Base-by-base conservation (phyloP, 2,329 filamentous ascomycete genomes). In the Spiromastix sp. region DNA sequence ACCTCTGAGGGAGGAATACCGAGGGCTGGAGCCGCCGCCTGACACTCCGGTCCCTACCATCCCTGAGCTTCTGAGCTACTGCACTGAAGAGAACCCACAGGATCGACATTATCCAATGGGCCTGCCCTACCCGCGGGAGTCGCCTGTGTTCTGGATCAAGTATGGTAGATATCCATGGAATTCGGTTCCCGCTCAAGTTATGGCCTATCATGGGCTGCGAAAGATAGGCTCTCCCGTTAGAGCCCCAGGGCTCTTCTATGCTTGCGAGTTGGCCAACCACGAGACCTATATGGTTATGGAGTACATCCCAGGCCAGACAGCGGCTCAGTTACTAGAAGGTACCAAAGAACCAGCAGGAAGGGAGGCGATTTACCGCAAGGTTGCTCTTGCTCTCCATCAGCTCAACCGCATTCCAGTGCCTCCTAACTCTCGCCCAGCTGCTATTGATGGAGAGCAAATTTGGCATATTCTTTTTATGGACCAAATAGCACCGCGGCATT, bases 391-490 rank as follows among this genome's bases (percentile, higher is more conserved):
- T 20, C 17, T 48, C 13, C 32, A 32, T 4, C 40, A 46, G 24
- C 34, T 48, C 9, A 21, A 38, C n/a, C 45, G 42, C 15, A 48
- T 48, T 20, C 40, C 44, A 4, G 34, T 48, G 4, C 37, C 41
- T 10, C 31, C 22, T 4, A 16, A 12, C 11, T 17, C 18, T 19
- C 41, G 35, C 13, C 41, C 36, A 8, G 20, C 34, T 20, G 39
- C 39, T 15, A 12, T 41, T 3, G 13, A 21, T 13, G 30, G 28
- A 2, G 39, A 19, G 1, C 2, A 0, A 4, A 26, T 43, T 21
- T 22, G 35, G 15, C 39, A 42, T 34, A 3, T 2, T 18, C 2
- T 45, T 17, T 46, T 48, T 36, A 13, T 39, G 10, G 21, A 35
- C 2, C 11, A 20, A 16, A 12, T 26, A 21, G 40, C 44, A 20